phyloP scores from a whole-genome alignment of 108 stramenopile species.

The Schizochytrium sp. region DNA sequence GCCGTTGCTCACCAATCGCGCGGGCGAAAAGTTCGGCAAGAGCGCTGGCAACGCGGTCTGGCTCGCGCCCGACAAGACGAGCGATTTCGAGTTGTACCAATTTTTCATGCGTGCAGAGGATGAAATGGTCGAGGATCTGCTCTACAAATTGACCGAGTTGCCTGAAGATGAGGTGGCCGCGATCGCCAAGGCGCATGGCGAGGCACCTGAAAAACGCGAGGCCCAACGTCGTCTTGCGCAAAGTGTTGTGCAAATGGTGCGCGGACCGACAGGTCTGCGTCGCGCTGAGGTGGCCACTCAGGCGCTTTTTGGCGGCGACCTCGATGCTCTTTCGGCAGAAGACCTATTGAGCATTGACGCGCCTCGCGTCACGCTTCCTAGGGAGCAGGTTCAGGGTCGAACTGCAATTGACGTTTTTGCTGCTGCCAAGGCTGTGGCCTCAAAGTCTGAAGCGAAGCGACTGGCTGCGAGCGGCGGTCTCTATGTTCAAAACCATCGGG shows the following conservation, averaged over 20 bases:
- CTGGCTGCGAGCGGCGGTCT: constrained; percentile 80
- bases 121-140: constrained; percentile 79
- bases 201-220: constrained; percentile 75
- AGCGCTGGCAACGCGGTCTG: constrained; percentile 91
- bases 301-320: constrained; percentile 60
- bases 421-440: constrained; percentile 59
- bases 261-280: constrained; percentile 70
- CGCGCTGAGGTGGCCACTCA: constrained; percentile 74
- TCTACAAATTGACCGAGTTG: constrained; percentile 86
- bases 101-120: constrained; percentile 94
- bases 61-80: constrained; percentile 78
- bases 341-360: constrained; percentile 51
- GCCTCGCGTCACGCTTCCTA: constrained; percentile 33
- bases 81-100: constrained; percentile 96
- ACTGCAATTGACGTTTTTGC: constrained; percentile 73
- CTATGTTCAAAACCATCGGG: constrained; percentile 28
- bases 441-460: constrained; percentile 84
- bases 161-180: constrained; percentile 66
- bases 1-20: constrained; percentile 86
- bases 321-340: constrained; percentile 31
- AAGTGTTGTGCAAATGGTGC: constrained; percentile 80
- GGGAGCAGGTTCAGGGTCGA: constrained; percentile 35
- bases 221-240: constrained; percentile 90
- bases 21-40: constrained; percentile 99
- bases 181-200: constrained; percentile 29